These are phyloP conservation scores for Fusarium graminum DNA, from an alignment of 2,329 filamentous ascomycete species.

Conservation along the genomic window DNA sequence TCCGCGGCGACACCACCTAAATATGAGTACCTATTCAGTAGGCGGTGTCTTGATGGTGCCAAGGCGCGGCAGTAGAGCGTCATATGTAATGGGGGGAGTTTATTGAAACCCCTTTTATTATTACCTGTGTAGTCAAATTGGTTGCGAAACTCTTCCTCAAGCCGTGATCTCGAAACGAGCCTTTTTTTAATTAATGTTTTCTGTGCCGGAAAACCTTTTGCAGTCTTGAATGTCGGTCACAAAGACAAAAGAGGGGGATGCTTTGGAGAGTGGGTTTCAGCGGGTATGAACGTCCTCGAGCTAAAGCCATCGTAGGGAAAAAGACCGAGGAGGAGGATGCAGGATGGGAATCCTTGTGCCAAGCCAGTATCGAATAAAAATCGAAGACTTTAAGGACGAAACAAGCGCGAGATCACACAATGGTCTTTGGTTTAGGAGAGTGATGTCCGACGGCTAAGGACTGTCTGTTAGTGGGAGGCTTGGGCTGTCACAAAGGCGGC, in stretches of 20 bases:
- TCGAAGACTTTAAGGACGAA: constrained; percentile 23
- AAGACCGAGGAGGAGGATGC: constrained; percentile 9
- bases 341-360: constrained; percentile 21
- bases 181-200: not conserved
- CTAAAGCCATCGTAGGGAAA: not conserved
- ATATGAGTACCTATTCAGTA: not conserved
- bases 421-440: not conserved
- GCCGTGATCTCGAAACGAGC: not conserved
- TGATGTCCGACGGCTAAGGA: not conserved
- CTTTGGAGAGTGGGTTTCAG: not conserved
- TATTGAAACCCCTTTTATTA: constrained; percentile 7
- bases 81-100: not conserved
- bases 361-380: not conserved
- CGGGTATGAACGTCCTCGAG: not conserved
- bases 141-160: too few species aligned
- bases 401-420: constrained; percentile 30
- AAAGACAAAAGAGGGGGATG: too few species aligned
- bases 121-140: constrained; percentile 4
- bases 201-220: not conserved
- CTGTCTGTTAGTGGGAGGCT: constrained; percentile 4
- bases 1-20: constrained; percentile 20
- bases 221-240: too few species aligned
- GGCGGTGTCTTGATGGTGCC: constrained; percentile 3
- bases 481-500: constrained; percentile 16
- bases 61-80: constrained; percentile 18